Evolutionary conservation across 352 stramenopile genomes (phyloP), one percentile per base, ranked within the genome.

Genomic region (Blastocystis sp.): DNA sequence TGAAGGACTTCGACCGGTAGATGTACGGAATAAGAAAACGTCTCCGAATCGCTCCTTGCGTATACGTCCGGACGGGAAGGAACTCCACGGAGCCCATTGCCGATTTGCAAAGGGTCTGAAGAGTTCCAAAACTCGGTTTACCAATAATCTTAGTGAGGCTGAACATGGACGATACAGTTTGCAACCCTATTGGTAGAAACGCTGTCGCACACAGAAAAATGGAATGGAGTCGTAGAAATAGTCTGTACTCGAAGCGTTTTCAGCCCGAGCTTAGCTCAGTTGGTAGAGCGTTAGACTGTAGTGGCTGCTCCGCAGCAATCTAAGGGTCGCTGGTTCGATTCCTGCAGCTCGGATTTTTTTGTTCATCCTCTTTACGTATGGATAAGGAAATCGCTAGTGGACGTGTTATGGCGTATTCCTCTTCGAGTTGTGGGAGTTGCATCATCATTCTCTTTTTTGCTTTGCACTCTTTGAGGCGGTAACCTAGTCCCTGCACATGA

Each of bases 321-420:
- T 71, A 71, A 71, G 63, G 36, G 36, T 75, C 63, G 63, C 36
- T 75, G 63, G 27, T 48, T 54, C 63, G 36, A 79, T 79, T 79
- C 69, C 69, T 46, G 69, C 69, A 79, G 69, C 49, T 79, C 69
- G 69, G 69, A 79, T 44, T 79, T 63, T 79, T 79, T 61, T 49
- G 16, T 44, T 79, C 44, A 9, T 64, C 32, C 32, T 63, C n/a
- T 32, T 42, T 0, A 21, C 7, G 2, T 27, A 29, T 51, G 16
- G 6, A 53, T 21, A 2, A 75, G 34, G 14, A 4, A 29, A 6
- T 54, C 0, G 27, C n/a, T 3, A 49, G 4, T 53, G 38, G 34
- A 75, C 1, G n/a, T 6, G 6, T 48, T 54, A 21, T 48, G 4
- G 3, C 11, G 11, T 2, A 21, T 75, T 6, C 46, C 7, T 27